Percentiles rank a stretch among this genome's conserved stretches.
Conservation (phyloP, 2,329 filamentous ascomycete species). For the Cytospora piceae region DNA sequence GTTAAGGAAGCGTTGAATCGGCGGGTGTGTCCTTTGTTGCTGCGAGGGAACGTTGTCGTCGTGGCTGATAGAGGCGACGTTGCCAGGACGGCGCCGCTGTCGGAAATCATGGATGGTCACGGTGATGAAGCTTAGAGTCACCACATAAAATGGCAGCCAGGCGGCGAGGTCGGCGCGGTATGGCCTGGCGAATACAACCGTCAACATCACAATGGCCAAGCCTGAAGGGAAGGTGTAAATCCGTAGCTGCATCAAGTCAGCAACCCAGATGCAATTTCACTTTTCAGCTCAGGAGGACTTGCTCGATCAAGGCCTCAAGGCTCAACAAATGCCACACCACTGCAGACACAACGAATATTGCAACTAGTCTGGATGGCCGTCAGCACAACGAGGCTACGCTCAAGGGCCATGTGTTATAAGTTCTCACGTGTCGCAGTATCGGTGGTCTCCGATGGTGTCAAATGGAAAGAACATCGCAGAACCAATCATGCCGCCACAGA, state of each 20-base stretch:
- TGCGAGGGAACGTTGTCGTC: not conserved
- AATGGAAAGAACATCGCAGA: constrained; percentile 10
- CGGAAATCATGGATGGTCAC: not conserved
- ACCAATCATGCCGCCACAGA: not conserved
- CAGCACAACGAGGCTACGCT: not conserved
- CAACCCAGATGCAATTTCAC: not conserved
- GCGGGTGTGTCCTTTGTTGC: not conserved
- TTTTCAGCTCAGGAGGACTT: not conserved
- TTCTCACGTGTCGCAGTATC: not conserved
- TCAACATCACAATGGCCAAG: constrained; percentile 14
- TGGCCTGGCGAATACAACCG: constrained; percentile 8
- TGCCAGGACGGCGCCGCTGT: not conserved
- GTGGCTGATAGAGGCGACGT: not conserved
- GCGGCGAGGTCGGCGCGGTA: constrained; percentile 12
- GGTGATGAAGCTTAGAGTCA: not conserved
- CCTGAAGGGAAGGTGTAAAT: constrained; percentile 4
- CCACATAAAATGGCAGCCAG: constrained; percentile 1
- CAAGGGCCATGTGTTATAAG: not conserved
- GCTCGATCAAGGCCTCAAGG: not conserved
- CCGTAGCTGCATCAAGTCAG: constrained; percentile 8
- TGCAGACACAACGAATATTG: not conserved
- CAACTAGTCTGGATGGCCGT: not conserved
- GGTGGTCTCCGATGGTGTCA: not conserved
- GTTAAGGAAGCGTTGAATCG: not conserved
- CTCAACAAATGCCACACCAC: constrained; percentile 7